Conservation (phyloP, 169 alveolate genomes). For the Plasmodium knowlesi region DNA sequence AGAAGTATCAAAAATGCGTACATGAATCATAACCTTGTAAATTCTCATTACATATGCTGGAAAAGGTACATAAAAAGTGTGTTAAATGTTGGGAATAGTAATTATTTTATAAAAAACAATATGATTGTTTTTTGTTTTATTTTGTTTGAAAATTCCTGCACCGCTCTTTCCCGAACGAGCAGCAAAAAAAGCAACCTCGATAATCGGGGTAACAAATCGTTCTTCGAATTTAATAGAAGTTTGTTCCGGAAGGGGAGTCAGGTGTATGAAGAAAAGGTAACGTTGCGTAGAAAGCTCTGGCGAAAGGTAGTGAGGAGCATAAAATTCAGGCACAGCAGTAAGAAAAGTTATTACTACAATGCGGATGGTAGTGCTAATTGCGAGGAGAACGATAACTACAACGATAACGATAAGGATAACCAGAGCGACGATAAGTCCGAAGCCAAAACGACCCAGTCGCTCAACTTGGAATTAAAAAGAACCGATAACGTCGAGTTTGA, state of each 20-base stretch:
- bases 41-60: constrained; percentile 57
- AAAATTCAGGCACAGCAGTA: not conserved
- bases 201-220: not conserved
- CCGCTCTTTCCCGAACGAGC: not conserved
- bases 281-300: constrained; percentile 15
- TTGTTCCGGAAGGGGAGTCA: constrained; percentile 2
- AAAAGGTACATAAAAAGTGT: constrained; percentile 43
- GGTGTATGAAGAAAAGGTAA: not conserved
- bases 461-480: constrained; percentile 16
- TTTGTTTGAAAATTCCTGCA: constrained; percentile 33
- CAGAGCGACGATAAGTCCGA: constrained; percentile 23
- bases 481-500: constrained; percentile 22
- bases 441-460: not conserved
- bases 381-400: not conserved
- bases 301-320: constrained; percentile 4
- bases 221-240: not conserved
- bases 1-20: constrained; percentile 25
- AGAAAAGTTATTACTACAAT: not conserved
- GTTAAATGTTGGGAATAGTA: constrained; percentile 64
- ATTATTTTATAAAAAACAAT: constrained; percentile 51
- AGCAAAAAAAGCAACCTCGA: constrained; percentile 14
- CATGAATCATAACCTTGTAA: constrained; percentile 46
- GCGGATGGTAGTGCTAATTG: not conserved
- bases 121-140: constrained; percentile 61
- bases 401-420: not conserved